phyloP scores from a whole-genome alignment of 139 green algal genomes.

The Penium margaritaceum region DNA sequence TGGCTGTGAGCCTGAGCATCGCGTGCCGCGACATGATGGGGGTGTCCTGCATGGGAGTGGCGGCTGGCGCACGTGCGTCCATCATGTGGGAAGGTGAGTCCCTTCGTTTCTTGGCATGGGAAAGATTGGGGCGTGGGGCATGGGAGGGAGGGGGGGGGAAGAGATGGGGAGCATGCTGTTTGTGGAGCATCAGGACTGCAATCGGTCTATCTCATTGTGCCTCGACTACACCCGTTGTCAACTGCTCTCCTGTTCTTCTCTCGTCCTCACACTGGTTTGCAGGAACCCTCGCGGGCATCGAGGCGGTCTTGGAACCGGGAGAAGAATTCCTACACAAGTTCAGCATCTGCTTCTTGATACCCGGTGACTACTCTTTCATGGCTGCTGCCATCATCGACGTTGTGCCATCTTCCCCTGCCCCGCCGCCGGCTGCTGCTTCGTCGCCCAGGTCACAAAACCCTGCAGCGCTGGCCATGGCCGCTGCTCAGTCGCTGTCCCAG shows the following conservation, averaged over 20 bases:
- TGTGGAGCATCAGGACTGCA: not conserved
- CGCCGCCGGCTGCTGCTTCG: not conserved
- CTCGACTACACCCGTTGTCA: not conserved
- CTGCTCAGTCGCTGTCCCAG: not conserved
- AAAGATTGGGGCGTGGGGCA: too few species aligned
- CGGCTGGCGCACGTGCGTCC: not conserved
- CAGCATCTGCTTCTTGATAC: conserved; percentile 33
- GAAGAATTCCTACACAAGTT: conserved; percentile 27
- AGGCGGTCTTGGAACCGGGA: not conserved
- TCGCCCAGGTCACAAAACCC: not conserved
- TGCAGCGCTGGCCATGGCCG: not conserved
- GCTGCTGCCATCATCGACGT: conserved; percentile 10
- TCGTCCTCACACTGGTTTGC: not conserved
- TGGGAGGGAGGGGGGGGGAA: too few species aligned
- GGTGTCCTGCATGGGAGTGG: conserved; percentile 21
- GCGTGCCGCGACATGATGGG: conserved; percentile 35
- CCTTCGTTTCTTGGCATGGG: too few species aligned
- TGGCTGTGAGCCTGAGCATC: conserved; percentile 25
- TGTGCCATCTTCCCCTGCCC: not conserved
- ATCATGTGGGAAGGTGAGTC: conserved; percentile 39
- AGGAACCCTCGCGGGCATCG: conserved; percentile 1
- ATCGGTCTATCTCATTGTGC: not conserved
- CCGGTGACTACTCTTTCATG: conserved; percentile 32
- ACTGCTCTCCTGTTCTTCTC: not conserved
- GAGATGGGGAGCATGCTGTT: not conserved